Evolutionary conservation across 2,329 filamentous ascomycete genomes (phyloP).

Genomic region (Arthrobotrys sphaeroides): DNA sequence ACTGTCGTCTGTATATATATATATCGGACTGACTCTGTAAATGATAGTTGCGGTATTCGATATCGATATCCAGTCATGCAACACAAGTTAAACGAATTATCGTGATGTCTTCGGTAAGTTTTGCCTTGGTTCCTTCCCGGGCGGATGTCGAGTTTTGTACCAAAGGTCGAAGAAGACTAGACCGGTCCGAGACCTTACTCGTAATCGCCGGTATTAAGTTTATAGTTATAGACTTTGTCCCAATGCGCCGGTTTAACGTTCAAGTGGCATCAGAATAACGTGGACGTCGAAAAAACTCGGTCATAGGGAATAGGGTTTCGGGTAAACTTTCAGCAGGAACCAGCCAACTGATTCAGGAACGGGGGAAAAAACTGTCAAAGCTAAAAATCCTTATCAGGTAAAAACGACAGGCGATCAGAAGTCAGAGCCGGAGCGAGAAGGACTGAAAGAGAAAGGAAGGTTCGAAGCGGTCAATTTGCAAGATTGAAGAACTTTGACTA

Average conservation of each 20-base stretch:
- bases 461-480: background rate
- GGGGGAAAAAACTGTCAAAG: conserved; percentile 19
- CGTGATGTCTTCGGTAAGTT: background rate
- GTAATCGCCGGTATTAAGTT: conserved; percentile 17
- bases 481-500: too few species aligned
- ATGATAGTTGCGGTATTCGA: too few species aligned
- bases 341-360: conserved; percentile 52
- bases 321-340: conserved; percentile 51
- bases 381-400: conserved; percentile 11
- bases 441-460: conserved; percentile 2
- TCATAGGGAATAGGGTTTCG: conserved; percentile 22
- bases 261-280: conserved; percentile 25
- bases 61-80: too few species aligned
- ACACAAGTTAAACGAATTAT: conserved; percentile 11
- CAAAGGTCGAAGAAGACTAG: background rate
- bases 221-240: conserved; percentile 9
- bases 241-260: conserved; percentile 4
- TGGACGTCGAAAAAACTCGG: conserved; percentile 10
- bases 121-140: background rate
- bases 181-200: background rate
- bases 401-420: conserved; percentile 12
- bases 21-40: too few species aligned
- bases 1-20: too few species aligned
- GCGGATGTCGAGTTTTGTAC: conserved; percentile 20
- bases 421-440: conserved; percentile 2